These are phyloP conservation scores for Eimeria necatrix DNA, from an alignment of 169 alveolate genomes.

Conservation along the genomic window DNA sequence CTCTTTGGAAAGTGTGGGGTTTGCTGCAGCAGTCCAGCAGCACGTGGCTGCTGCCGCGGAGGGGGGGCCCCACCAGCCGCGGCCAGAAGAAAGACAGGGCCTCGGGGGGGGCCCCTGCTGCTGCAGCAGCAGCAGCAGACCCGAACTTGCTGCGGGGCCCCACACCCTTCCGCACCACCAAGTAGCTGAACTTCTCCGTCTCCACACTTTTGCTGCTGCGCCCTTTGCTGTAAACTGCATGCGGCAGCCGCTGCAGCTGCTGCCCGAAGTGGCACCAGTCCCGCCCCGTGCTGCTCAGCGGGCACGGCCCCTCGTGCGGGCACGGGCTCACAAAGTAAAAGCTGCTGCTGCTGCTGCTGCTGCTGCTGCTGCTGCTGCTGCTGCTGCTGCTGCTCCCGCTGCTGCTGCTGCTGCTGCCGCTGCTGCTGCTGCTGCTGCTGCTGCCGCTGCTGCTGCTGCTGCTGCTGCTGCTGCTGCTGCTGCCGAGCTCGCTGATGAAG, in stretches of 20 bases:
- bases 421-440: slow-evolving; percentile 35
- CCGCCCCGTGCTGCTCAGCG: slow-evolving; percentile 92
- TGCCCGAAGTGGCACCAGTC: slow-evolving; percentile 95
- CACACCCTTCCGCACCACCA: slow-evolving; percentile 87
- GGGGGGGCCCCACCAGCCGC: slow-evolving; percentile 90
- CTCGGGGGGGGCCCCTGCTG: slow-evolving; percentile 84
- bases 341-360: not conserved
- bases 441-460: slow-evolving; percentile 9
- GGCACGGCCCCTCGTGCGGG: slow-evolving; percentile 95
- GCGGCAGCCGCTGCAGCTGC: slow-evolving; percentile 90
- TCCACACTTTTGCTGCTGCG: slow-evolving; percentile 85
- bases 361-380: not conserved
- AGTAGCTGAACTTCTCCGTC: slow-evolving; percentile 90
- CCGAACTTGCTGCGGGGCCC: slow-evolving; percentile 59
- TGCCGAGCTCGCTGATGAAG: slow-evolving; percentile 89
- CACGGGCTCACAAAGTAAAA: slow-evolving; percentile 93
- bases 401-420: not conserved
- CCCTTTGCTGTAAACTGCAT: slow-evolving; percentile 90
- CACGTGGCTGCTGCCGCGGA: slow-evolving; percentile 91
- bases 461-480: slow-evolving; percentile 56
- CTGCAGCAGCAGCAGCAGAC: slow-evolving; percentile 75
- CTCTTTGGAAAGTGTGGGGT: slow-evolving; percentile 83
- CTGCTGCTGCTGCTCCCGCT: not conserved
- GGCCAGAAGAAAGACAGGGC: slow-evolving; percentile 94
- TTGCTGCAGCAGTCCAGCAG: slow-evolving; percentile 91